Conservation (phyloP, 1,139 yeast species). For the Arxiozyma slooffiae region DNA sequence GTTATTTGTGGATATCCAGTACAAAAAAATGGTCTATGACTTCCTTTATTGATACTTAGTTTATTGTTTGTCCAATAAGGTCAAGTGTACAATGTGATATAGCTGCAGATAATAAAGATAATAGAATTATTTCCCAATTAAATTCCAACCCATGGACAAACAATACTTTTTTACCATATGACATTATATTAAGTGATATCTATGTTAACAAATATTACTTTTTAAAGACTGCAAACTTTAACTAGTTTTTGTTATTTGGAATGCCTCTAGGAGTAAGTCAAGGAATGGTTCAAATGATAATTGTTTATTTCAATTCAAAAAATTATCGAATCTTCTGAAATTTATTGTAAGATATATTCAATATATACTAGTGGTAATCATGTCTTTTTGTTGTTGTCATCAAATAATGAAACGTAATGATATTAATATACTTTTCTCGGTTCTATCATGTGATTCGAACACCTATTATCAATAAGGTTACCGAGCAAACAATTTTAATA, state of each 20-base stretch:
- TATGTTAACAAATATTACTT: slow-evolving; percentile 61
- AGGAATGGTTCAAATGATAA: slow-evolving; percentile 43
- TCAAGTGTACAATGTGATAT: slow-evolving; percentile 55
- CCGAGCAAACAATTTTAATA: slow-evolving; percentile 31
- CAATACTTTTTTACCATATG: slow-evolving; percentile 3
- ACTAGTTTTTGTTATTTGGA: slow-evolving; percentile 54
- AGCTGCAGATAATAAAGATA: slow-evolving; percentile 61
- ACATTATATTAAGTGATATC: slow-evolving; percentile 29
- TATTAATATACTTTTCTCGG: too few species aligned
- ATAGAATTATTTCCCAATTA: slow-evolving; percentile 35
- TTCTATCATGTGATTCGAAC: slow-evolving; percentile 76
- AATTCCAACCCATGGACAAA: slow-evolving; percentile 20
- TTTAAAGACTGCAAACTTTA: slow-evolving; percentile 45
- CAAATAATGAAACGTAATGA: too few species aligned
- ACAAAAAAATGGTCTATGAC: too few species aligned
- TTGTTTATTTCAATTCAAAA: slow-evolving; percentile 34
- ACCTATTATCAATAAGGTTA: slow-evolving; percentile 57
- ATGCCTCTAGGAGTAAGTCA: slow-evolving; percentile 61
- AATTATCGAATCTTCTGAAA: slow-evolving; percentile 11
- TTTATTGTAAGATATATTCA: slow-evolving; percentile 33
- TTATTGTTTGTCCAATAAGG: too few species aligned
- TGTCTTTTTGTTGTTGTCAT: slow-evolving; percentile 36
- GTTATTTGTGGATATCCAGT: too few species aligned
- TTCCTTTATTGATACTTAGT: too few species aligned
- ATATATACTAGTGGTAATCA: slow-evolving; percentile 60